Base-by-base conservation (phyloP, 805 yeast species). In the Ogataea sp. region DNA sequence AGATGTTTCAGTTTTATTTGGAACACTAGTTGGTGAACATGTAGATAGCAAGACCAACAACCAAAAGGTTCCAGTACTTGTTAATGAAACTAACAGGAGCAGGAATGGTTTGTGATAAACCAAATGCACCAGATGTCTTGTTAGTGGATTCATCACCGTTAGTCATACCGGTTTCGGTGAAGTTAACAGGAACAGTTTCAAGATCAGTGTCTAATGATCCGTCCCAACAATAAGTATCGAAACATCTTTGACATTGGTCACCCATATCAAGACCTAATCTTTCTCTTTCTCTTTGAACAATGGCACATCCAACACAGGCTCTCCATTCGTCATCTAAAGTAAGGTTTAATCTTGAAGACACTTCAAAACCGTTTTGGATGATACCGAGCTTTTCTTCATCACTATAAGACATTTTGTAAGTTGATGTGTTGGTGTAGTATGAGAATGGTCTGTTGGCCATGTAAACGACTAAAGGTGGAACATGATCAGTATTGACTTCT, bases 231-330 rank as follows among this genome's bases (percentile, higher is more conserved):
- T 85, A 85, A 6, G 64, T 66, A 27, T 65, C 60, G 57, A 87
- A 84, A 57, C 96, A 87, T 39, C 63, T 44, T 48, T 74, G 62
- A 64, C 96, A 87, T 53, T 83, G 86, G 2, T 69, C 78, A n/a
- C 76, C 62, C 43, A 82, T 81, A 15, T 72, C 67, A 28, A 67
- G 59, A 23, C 78, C 77, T 29, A 69, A 59, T 54, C 88, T 70
- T 61, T 85, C 93, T 53, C 80, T 79, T 32, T 81, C 75, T 57
- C 95, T 76, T 63, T 85, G 80, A 42, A 85, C 68, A 34, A 86
- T 72, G 9, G 94, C 95, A 68, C 95, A 86, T 2, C 83, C 84
- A 36, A 86, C 70, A 65, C 95, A 86, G 6, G 78, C 71, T 32
- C 73, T 64, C 80, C 84, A 86, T 31, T 82, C 78, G 4, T 63